These are phyloP conservation scores for Pichia scutulata DNA, from an alignment of 805 yeast genomes.

Conservation along the genomic window DNA sequence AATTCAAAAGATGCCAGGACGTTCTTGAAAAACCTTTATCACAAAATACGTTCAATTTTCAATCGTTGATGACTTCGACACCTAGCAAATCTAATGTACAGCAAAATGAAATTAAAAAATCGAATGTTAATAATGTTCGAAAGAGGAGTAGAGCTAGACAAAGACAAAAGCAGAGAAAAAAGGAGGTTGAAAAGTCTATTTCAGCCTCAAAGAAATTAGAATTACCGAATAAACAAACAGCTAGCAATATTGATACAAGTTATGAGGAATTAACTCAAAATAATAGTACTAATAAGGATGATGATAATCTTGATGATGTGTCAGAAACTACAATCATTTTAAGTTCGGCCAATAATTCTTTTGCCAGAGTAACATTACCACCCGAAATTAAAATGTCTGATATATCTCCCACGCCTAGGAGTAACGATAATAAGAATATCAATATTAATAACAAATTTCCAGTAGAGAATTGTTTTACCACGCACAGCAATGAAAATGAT, in stretches of 20 bases:
- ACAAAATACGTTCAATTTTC: not conserved
- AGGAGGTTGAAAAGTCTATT: not conserved
- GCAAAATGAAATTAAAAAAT: not conserved
- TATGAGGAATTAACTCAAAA: not conserved
- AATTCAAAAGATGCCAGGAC: not conserved
- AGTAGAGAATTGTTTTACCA: not conserved
- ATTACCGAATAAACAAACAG: not conserved
- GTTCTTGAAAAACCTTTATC: not conserved
- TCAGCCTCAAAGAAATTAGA: not conserved
- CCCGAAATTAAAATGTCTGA: slow-evolving; percentile 11
- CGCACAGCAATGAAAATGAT: not conserved
- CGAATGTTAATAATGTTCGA: not conserved
- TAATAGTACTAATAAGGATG: not conserved
- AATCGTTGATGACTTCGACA: not conserved
- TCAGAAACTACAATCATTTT: slow-evolving; percentile 24
- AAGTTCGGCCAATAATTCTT: slow-evolving; percentile 20
- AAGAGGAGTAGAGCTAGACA: not conserved
- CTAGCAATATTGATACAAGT: not conserved
- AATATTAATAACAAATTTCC: not conserved
- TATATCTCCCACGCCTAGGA: slow-evolving; percentile 26
- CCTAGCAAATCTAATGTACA: not conserved
- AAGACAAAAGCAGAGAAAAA: not conserved
- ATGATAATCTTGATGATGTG: not conserved
- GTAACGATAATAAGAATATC: not conserved
- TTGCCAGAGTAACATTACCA: slow-evolving; percentile 1